Evolutionary conservation across 2,329 filamentous ascomycete genomes (phyloP), one percentile per base, ranked within the genome.

Genomic region (Bipolaris bicolor): DNA sequence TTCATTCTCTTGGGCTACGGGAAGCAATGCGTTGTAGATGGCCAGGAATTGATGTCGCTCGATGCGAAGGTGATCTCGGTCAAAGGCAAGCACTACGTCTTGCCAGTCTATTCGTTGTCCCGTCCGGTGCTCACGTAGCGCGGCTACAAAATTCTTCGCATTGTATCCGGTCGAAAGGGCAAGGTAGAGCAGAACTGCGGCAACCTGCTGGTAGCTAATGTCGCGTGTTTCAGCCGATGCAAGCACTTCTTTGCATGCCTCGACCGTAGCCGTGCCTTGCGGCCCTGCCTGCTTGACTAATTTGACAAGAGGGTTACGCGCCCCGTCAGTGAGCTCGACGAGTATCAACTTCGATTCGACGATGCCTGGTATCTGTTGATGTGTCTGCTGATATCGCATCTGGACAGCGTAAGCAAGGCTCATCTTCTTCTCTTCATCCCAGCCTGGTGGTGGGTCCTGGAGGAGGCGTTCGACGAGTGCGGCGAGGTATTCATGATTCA

Each of bases 401-500:
- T 70, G 68, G 55, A 89, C 82, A 62, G 88, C 89, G 71, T 86
- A 84, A 44, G 81, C 80, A 39, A 89, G 83, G 70, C 92, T 90
- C 62, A 88, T 82, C 70, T 90, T 87, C 55, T 86, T 88, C 51
- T 88, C 84, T 52, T 92, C 87, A 69, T 90, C 91, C 80, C 96
- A 96, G 75, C 89, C 92, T 24, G 90, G 90, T 29, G 92, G 92
- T 49, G 93, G 92, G 67, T 93, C 88, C 76, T 95, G 88, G 52
- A 96, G 88, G 67, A 96, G 90, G 66, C 91, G 90, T 75, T 97
- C 91, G 76, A 97, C 82, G 57, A 96, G 88, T 57, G 88, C 81
- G 47, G 90, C 90, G 58, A 97, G 83, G 72, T 95, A 92, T 40
- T 85, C 79, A 29, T 88, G 82, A 10, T 81, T 83, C 52, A 93